Evolutionary conservation across 371 early-diverging fungal species (phyloP), one percentile per base, ranked within the genome.

Genomic region (Cokeromyces recurvatus): DNA sequence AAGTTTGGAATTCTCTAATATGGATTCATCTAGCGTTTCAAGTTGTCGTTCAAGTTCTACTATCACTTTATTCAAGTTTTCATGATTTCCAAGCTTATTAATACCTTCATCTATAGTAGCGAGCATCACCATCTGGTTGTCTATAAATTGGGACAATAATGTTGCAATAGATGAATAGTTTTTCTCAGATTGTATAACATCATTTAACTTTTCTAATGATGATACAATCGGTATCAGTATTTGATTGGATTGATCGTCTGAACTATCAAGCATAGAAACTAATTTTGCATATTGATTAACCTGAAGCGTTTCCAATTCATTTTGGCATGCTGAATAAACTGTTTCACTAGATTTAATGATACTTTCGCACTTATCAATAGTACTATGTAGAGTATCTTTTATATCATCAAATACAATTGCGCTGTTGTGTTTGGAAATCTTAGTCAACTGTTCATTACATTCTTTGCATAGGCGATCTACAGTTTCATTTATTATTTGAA

Each of bases 11-110:
- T 54, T 15, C 4, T 54, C 54, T 17, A 38, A 19, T 12, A 42
- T 38, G 22, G 43, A 36, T 14, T 59, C 60, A 12, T 50, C 57
- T 29, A 64, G 40, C 2, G 49, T 48, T 24, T 56, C 57, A 5
- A 34, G 14, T 2, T 38, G 48, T 16, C 22, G 12, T 17, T 59
- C 57, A 2, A 59, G 17, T 24, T 64, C 53, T 11, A 29, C 22
- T n/a, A n/a, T n/a, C 12, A 53, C 10, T 11, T 17, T n/a, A 0
- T 53, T 31, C 11, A 39, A 32, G 11, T 24, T 41, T 2, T 34
- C 12, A 7, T 17, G 16, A 23, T 21, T 14, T 16, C 27, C 22
- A 14, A 32, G 15, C 4, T 40, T 34, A 15, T 25, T 12, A 0
- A 9, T 11, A 12, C 32, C 19, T 11, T 15, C 11, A 19, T 25